Conservation (phyloP, 2,329 filamentous ascomycete species). For the Diaporthe nobilis region DNA sequence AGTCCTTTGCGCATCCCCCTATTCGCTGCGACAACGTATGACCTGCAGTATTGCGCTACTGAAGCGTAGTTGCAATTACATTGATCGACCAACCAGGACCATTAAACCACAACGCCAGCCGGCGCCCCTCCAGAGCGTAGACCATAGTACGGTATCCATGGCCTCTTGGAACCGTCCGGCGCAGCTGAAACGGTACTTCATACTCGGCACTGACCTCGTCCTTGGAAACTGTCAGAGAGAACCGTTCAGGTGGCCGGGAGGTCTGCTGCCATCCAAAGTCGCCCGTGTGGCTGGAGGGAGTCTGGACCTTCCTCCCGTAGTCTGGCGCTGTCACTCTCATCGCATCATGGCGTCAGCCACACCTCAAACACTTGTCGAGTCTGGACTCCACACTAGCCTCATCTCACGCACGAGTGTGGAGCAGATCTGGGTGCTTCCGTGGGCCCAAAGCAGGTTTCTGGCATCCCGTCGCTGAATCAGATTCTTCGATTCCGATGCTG, state of each 20-base stretch:
- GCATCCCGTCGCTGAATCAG: conserved; percentile 27
- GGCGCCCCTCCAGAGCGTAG: not conserved
- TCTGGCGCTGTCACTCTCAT: not conserved
- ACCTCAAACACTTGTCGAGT: not conserved
- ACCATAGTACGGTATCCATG: not conserved
- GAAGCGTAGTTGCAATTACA: conserved; percentile 1
- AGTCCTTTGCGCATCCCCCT: not conserved
- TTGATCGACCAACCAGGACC: conserved; percentile 12
- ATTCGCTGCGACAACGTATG: not conserved
- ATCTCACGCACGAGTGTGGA: conserved; percentile 30
- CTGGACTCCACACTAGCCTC: conserved; percentile 28
- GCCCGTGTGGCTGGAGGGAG: conserved; percentile 25
- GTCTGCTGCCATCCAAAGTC: conserved; percentile 25
- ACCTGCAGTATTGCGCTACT: not conserved
- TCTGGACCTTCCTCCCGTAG: not conserved
- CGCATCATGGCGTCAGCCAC: conserved; percentile 36
- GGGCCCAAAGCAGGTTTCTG: conserved; percentile 38
- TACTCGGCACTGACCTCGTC: conserved; percentile 4
- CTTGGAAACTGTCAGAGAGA: not conserved
- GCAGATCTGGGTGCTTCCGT: conserved; percentile 19
- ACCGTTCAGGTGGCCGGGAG: conserved; percentile 11
- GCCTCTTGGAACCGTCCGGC: not conserved
- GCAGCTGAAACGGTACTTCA: conserved; percentile 21
- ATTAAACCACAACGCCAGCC: not conserved
- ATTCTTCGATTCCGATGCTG: conserved; percentile 7